Evolutionary conservation across 306 rosid genomes (phyloP), one percentile per base, ranked within the genome.

Genomic region (Cyclanthera cordifolia): DNA sequence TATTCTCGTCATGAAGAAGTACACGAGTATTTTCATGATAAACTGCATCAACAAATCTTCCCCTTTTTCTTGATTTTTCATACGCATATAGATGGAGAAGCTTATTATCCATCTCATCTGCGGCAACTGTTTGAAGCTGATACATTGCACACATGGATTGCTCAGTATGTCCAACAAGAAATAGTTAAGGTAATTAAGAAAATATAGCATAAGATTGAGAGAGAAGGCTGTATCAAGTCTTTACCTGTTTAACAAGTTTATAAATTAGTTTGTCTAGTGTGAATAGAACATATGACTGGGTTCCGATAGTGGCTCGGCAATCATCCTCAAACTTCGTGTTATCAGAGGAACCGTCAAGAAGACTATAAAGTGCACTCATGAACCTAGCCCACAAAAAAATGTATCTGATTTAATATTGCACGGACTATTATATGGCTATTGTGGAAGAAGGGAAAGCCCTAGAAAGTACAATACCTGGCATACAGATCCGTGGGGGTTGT

Each of bases 311-410:
- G 25, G 99, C 86, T 75, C 97, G 95, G 74, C 99, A 94, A 73
- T 94, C 99, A 71, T 94, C 99, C 87, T 94, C 99, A 79, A 90
- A 94, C 77, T 90, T 90, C 16, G 89, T 81, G 81, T 90, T 94
- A 71, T 94, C 99, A 16, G 81, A 78, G 65, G 97, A 87, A 53
- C 99, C 99, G 71, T 90, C 96, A 49, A 94, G 95, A 80, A 93
- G 84, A 78, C 78, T 90, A 85, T 86, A 85, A 57, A 93, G 85
- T 12, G 90, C 94, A 81, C 75, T 79, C 83, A 88, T 82, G 61
- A 90, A 93, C n/a, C n/a, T n/a, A n/a, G n/a, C n/a, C n/a, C n/a
- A n/a, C n/a, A n/a, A n/a, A n/a, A n/a, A n/a, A n/a, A n/a, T n/a
- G n/a, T n/a, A n/a, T n/a, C n/a, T n/a, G n/a, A n/a, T n/a, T n/a